A percentile compares a stretch with the other conserved stretches of the same genome.
phyloP scores from a whole-genome alignment of 2,329 filamentous ascomycete species.

The Paraconiothyrium sp. region DNA sequence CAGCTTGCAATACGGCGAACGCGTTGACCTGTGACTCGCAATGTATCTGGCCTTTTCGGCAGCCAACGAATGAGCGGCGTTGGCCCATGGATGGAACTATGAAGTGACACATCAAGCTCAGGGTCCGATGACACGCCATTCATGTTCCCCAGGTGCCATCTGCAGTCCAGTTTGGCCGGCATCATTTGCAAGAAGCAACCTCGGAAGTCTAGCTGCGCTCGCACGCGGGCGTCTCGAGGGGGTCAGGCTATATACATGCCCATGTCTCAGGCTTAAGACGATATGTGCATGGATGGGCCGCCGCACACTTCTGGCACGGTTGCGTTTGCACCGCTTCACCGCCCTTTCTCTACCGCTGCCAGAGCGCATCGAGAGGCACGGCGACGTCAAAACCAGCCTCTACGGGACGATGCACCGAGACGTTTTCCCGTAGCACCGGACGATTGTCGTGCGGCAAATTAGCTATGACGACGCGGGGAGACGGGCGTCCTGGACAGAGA shows the following conservation, averaged over 20 bases:
- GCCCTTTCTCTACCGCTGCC: slow-evolving; percentile 44
- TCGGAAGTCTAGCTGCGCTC: not conserved
- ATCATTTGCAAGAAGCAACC: not conserved
- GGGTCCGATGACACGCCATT: slow-evolving; percentile 8
- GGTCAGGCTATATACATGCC: slow-evolving; percentile 9
- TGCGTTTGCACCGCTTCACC: slow-evolving; percentile 46
- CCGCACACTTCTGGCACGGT: slow-evolving; percentile 32
- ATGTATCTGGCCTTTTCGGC: not conserved
- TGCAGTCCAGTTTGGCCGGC: slow-evolving; percentile 3
- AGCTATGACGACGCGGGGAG: slow-evolving; percentile 30
- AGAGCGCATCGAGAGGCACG: slow-evolving; percentile 38
- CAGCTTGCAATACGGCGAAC: not conserved
- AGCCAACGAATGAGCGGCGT: not conserved
- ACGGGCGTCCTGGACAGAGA: slow-evolving; percentile 19
- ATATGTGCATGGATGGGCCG: slow-evolving; percentile 24
- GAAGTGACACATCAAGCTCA: slow-evolving; percentile 3
- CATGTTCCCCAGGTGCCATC: not conserved
- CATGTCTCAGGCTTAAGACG: slow-evolving; percentile 15
- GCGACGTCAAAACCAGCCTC: slow-evolving; percentile 33
- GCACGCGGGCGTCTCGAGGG: not conserved
- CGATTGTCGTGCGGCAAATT: slow-evolving; percentile 26
- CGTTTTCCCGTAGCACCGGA: slow-evolving; percentile 3
- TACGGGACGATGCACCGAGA: slow-evolving; percentile 30
- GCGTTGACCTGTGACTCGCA: not conserved
- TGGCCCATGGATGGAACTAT: not conserved